phyloP scores from a whole-genome alignment of 164 flowering plant species.

The Magnolia sinica region DNA sequence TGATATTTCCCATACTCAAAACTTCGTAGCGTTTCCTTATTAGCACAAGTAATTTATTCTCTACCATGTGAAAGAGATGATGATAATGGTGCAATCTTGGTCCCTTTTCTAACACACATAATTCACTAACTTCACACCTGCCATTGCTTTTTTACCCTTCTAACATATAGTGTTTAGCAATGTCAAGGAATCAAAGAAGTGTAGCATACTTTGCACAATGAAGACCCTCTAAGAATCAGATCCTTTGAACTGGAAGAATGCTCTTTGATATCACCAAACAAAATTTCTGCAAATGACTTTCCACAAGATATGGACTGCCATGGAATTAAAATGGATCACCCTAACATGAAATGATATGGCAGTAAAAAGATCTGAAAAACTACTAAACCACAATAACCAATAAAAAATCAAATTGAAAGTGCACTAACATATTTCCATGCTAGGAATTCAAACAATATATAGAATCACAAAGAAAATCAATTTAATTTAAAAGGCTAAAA shows the following conservation, averaged over 20 bases:
- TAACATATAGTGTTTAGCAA: no score
- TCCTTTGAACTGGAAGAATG: constrained; percentile 32
- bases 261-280: constrained; percentile 54
- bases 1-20: no score
- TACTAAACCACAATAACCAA: neutral
- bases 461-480: neutral
- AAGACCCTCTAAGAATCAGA: constrained; percentile 56
- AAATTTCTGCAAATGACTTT: constrained; percentile 78
- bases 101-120: no score
- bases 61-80: no score
- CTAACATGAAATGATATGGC: neutral
- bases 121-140: no score
- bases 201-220: constrained; percentile 70
- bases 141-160: no score
- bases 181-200: neutral
- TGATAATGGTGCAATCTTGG: no score
- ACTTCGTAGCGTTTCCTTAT: no score
- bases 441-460: neutral
- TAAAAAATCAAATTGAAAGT: neutral
- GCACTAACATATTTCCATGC: neutral
- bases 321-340: constrained; percentile 8
- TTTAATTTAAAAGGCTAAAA: neutral
- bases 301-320: constrained; percentile 94
- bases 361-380: neutral
- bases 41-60: no score